Base-by-base conservation (phyloP, 768 basidiomycete genomes). In the Hericium alpestre region DNA sequence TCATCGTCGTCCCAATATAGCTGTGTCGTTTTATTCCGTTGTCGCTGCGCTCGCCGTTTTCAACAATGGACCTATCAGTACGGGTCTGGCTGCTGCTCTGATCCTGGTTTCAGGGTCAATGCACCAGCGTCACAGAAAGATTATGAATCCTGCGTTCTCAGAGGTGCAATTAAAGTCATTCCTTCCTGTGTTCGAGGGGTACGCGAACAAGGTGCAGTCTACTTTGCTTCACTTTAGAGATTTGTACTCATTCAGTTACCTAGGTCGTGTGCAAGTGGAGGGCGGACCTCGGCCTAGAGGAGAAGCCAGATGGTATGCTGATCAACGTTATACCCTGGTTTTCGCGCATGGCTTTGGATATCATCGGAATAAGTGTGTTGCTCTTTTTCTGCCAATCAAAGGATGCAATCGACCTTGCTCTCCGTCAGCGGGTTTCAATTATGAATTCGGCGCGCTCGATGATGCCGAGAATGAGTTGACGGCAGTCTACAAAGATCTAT, bases 181-280 rank as follows among this genome's bases (percentile, higher is more conserved):
- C 56, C 51, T 68, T 22, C 61, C 65, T 10, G 51, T 61, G 18
- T 65, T 65, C 58, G 62, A 61, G 4, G 8, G 25, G 54, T 2
- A 58, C 52, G 2, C 59, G 15, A 37, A 58, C 43, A 66, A 64
- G 62, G 67, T 66, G 20, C 12, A 13, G 5, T 3, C 2, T 56
- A 8, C 1, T 3, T 47, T 2, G 8, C 8, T 7, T 40, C 2
- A 10, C 12, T 48, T 16, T 27, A 16, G 22, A 9, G 4, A 3
- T 3, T 39, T 18, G 4, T 23, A 9, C 23, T 3, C 8, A 15
- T 10, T 20, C 41, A 5, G 16, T 7, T 20, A 18, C 12, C 10
- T 25, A 68, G 65, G 56, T 68, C 12, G 61, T 59, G n/a, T 59
- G 60, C 46, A 68, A 62, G 41, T 66, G 65, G 65, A 65, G 60